These are phyloP conservation scores for Phytomonas francai DNA, from an alignment of 208 protist genomes.

Conservation along the genomic window DNA sequence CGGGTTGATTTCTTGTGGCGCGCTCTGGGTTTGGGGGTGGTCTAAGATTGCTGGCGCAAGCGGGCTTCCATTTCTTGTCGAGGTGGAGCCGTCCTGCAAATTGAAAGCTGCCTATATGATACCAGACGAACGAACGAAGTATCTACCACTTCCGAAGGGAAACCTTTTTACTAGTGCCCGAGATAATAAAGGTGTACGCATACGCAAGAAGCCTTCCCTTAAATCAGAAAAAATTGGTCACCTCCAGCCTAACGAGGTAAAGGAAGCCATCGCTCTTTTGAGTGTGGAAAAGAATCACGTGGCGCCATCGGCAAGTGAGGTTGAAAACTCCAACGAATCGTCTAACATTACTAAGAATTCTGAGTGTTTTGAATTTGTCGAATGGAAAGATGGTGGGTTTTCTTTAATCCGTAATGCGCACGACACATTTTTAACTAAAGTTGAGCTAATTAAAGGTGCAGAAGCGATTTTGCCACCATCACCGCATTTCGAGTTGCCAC, in stretches of 20 bases:
- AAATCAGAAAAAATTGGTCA: conserved; percentile 23
- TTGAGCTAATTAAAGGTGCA: neutral
- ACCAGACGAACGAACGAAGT: neutral
- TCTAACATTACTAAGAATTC: neutral
- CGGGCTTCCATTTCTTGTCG: conserved; percentile 36
- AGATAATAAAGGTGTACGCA: conserved; percentile 29
- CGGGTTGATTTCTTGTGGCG: conserved; percentile 22
- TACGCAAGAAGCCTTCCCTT: conserved; percentile 38
- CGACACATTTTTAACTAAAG: neutral
- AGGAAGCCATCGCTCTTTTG: conserved; percentile 34
- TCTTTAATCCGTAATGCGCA: neutral
- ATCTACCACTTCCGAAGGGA: conserved; percentile 17
- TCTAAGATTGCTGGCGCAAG: conserved; percentile 48
- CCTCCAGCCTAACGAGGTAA: conserved; percentile 68
- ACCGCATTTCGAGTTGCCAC: no score
- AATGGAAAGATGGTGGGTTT: neutral
- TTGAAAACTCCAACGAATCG: no score
- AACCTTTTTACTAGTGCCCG: conserved; percentile 48
- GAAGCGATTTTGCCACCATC: conserved; percentile 1
- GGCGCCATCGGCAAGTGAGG: no score
- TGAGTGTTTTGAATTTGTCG: neutral
- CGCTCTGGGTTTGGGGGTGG: conserved; percentile 73
- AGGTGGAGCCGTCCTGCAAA: conserved; percentile 9
- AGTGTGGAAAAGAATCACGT: no score
- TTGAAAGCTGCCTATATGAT: neutral